Percentiles rank a stretch among this genome's conserved stretches.
Evolutionary conservation across 225 moss, liverwort and hornwort genomes (phyloP).

Genomic region (Rhytidiadelphus loreus): DNA sequence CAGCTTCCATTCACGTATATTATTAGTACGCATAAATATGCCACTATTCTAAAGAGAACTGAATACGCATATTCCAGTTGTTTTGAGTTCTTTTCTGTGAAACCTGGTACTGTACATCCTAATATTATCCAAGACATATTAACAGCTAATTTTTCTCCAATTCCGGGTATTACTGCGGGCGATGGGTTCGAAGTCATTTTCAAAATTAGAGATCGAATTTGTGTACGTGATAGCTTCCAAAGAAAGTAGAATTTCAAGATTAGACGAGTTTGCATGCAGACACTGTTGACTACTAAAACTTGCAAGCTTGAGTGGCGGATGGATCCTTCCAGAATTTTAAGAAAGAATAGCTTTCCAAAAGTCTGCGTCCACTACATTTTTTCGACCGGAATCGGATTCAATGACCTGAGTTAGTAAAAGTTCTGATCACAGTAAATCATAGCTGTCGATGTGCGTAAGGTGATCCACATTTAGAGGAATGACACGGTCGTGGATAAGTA

Average conservation of each 20-base stretch:
- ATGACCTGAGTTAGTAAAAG: neutral
- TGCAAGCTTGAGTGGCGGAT: neutral
- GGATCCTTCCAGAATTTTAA: fast-evolving
- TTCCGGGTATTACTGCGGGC: neutral
- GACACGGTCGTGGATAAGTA: neutral
- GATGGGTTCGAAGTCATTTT: too few species aligned
- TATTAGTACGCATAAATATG: neutral
- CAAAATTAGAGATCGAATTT: neutral
- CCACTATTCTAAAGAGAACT: too few species aligned
- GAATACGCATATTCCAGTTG: neutral
- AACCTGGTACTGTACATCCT: too few species aligned
- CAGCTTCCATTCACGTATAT: neutral
- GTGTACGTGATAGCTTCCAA: neutral
- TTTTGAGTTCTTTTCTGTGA: too few species aligned
- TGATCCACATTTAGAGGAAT: too few species aligned
- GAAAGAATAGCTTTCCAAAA: neutral
- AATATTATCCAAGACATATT: neutral
- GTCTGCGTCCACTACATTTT: too few species aligned
- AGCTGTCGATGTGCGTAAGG: too few species aligned
- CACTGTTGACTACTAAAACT: neutral
- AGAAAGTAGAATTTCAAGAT: neutral
- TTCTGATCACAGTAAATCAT: too few species aligned
- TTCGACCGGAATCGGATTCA: too few species aligned
- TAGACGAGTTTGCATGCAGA: neutral
- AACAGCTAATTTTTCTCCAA: neutral